Evolutionary conservation across 306 rosid species (phyloP).

Genomic region (Gastrolobium bilobum): DNA sequence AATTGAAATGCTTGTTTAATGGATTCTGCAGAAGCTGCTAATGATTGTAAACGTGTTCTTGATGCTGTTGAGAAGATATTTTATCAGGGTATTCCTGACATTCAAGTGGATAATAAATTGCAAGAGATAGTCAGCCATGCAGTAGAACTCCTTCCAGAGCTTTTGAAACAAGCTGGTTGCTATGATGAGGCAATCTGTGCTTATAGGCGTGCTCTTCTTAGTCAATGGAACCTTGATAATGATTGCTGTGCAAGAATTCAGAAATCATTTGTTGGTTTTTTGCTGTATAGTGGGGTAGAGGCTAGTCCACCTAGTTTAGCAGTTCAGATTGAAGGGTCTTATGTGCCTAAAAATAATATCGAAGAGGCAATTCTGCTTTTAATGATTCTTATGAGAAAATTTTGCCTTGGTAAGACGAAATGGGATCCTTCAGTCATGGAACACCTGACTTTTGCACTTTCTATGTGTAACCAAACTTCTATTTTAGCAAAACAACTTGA

Average conservation of each 20-base stretch:
- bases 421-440: conserved; percentile 97
- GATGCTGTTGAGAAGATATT: conserved; percentile 93
- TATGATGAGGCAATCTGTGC: conserved; percentile 77
- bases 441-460: conserved; percentile 90
- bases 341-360: conserved; percentile 87
- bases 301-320: conserved; percentile 90
- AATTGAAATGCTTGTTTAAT: conserved; percentile 50
- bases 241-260: conserved; percentile 89
- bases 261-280: conserved; percentile 76
- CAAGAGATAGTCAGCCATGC: conserved; percentile 87
- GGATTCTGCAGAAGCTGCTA: conserved; percentile 82
- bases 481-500: conserved; percentile 80
- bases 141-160: conserved; percentile 98
- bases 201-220: conserved; percentile 86
- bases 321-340: conserved; percentile 83
- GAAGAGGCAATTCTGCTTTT: conserved; percentile 94
- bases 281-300: conserved; percentile 91
- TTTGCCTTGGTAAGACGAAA: conserved; percentile 69
- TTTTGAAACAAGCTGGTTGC: conserved; percentile 79
- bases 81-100: conserved; percentile 74
- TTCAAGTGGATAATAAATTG: conserved; percentile 84
- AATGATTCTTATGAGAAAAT: conserved; percentile 81
- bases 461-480: conserved; percentile 83
- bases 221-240: conserved; percentile 93
- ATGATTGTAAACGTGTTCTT: conserved; percentile 80